Percentiles rank a stretch among this genome's conserved stretches.
Conservation (phyloP, 768 basidiomycete genomes). For the Gloeopeniophorella convolvens region DNA sequence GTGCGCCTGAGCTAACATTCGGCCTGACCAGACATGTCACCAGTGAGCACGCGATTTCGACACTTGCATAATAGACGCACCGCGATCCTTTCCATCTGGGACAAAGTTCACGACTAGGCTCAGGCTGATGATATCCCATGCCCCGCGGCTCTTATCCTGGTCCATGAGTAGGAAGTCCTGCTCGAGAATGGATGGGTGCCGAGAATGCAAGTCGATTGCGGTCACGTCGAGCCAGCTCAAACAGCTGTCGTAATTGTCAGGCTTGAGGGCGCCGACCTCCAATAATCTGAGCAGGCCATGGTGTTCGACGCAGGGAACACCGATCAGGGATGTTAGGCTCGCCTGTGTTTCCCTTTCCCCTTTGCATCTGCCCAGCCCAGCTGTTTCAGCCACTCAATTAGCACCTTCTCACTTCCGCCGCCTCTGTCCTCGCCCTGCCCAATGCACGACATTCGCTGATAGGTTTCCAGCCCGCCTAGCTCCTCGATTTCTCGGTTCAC, state of each 20-base stretch:
- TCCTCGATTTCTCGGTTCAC: conserved; percentile 55
- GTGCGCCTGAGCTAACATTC: conserved; percentile 62
- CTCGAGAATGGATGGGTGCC: conserved; percentile 74
- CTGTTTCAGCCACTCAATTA: conserved; percentile 70
- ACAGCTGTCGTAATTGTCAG: conserved; percentile 69
- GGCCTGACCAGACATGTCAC: conserved; percentile 36
- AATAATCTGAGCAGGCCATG: conserved; percentile 48
- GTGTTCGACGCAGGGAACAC: background rate
- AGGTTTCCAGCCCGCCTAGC: conserved; percentile 73
- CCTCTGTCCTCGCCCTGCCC: conserved; percentile 81
- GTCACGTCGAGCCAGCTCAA: conserved; percentile 64
- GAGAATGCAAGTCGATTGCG: conserved; percentile 79
- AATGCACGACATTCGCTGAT: conserved; percentile 76
- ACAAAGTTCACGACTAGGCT: conserved; percentile 91
- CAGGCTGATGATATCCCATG: conserved; percentile 78
- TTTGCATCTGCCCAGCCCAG: conserved; percentile 26
- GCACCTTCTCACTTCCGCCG: conserved; percentile 79
- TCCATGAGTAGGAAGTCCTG: conserved; percentile 80
- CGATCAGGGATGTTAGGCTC: background rate
- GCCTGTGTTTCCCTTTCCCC: conserved; percentile 26
- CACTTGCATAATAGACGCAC: conserved; percentile 32
- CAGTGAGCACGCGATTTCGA: background rate
- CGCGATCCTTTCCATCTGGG: conserved; percentile 66
- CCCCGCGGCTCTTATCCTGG: conserved; percentile 37
- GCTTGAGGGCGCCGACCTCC: conserved; percentile 83